Base-by-base conservation (phyloP, 306 rosid genomes). In the Citrullus amarus region DNA sequence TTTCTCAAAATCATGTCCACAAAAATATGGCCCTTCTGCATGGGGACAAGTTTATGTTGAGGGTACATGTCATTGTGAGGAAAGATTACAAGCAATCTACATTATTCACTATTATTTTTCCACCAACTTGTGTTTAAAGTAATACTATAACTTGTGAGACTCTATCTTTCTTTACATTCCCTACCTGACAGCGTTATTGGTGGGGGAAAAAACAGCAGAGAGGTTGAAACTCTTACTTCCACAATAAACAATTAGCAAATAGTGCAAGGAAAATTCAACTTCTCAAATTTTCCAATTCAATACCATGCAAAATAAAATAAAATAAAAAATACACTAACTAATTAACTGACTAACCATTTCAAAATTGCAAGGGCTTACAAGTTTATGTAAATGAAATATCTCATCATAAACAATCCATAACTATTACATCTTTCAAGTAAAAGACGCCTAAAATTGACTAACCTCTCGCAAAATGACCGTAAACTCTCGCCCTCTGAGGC, bases 381-480 rank as follows among this genome's bases (percentile, higher is more conserved):
- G 12, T 34, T 28, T 6, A 34, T 63, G 14, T 6, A 61, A 63
- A 63, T 63, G 6, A 8, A 13, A 34, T 38, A 34, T 63, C 3
- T 43, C 78, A 76, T 72, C 28, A 38, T n/a, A 65, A 57, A 44
- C 55, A 80, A 11, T 72, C 41, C 32, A 13, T 54, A 13, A 12
- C 56, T n/a, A 43, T 69, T 69, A 69, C 56, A n/a, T 18, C 15
- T 39, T 69, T 17, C 57, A n/a, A 69, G 6, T 74, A 75, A 71
- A 69, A 25, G 55, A 16, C 48, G 20, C 18, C n/a, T 72, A 77
- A 48, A 12, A 75, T 71, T 48, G 60, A 84, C 86, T 77, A 59
- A 92, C 97, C 97, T 86, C 82, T 78, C 36, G 50, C 81, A 53
- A 77, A 87, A 82, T 84, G 76, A 70, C 59, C 79, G 79, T 55